phyloP scores from a whole-genome alignment of 352 stramenopile species.

The Phytophthora boehmeriae region DNA sequence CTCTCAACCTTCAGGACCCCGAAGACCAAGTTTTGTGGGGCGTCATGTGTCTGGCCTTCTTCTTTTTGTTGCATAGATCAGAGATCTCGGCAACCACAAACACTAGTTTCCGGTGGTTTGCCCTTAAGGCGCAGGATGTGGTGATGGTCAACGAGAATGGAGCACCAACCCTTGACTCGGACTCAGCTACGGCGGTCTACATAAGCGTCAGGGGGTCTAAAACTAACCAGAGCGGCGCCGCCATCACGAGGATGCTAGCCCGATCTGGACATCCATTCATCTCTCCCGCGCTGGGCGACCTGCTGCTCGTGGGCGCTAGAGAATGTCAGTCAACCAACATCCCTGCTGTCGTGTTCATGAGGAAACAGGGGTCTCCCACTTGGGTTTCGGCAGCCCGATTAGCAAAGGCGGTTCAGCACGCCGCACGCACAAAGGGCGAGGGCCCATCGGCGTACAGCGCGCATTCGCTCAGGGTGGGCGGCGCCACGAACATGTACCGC shows the following conservation, averaged over 20 bases:
- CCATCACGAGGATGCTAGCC: not conserved
- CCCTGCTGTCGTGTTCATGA: no score
- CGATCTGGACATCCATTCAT: not conserved
- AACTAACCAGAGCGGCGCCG: not conserved
- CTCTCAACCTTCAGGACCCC: no score
- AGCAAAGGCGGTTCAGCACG: no score
- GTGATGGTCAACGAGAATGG: not conserved
- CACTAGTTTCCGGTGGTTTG: not conserved
- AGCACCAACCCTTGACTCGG: not conserved
- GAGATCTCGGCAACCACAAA: conserved; percentile 1
- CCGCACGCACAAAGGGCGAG: no score
- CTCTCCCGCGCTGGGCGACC: not conserved
- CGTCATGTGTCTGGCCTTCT: not conserved
- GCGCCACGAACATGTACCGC: no score
- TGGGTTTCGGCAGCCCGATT: no score
- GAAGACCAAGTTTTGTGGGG: no score
- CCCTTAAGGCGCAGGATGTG: not conserved
- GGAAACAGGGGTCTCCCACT: no score
- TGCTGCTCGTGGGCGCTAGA: no score
- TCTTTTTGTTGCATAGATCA: conserved; percentile 8
- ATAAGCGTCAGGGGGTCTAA: conserved; percentile 6
- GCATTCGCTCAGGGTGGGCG: no score
- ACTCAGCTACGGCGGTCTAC: not conserved
- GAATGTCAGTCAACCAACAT: no score
- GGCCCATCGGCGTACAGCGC: no score